A percentile compares a stretch with the other conserved stretches of the same genome.
Evolutionary conservation across 352 stramenopile species (phyloP).

Genomic region (Phytophthora citrophthora): DNA sequence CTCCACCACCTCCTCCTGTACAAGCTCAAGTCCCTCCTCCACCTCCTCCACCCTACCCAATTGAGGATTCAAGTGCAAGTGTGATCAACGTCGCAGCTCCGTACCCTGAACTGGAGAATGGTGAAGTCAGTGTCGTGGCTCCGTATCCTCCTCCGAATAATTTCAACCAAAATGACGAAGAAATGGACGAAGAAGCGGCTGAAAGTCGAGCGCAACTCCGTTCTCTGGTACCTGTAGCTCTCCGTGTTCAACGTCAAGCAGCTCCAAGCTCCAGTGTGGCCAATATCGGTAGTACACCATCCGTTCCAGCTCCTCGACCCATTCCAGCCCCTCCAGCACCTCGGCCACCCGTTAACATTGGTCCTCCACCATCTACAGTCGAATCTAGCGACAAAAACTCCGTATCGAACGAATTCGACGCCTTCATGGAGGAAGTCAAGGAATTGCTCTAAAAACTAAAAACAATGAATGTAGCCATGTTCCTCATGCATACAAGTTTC

Average conservation of each 20-base stretch:
- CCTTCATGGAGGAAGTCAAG: constrained; percentile 81
- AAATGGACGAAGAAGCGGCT: constrained; percentile 41
- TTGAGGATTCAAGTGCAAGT: background rate
- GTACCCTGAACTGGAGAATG: constrained; percentile 28
- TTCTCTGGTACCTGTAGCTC: constrained; percentile 62
- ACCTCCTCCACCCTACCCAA: constrained; percentile 17
- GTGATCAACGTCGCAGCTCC: constrained; percentile 32
- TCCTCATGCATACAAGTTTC: constrained; percentile 7
- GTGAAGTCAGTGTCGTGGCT: constrained; percentile 8
- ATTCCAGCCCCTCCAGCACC: constrained; percentile 23
- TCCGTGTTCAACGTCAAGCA: constrained; percentile 59
- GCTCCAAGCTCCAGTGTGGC: constrained; percentile 6
- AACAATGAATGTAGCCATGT: constrained; percentile 21
- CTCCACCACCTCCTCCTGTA: constrained; percentile 46
- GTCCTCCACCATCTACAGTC: constrained; percentile 3
- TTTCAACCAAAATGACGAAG: constrained; percentile 1
- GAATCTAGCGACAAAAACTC: constrained; percentile 21
- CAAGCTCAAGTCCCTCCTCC: constrained; percentile 15
- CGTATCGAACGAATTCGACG: constrained; percentile 64
- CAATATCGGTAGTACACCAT: constrained; percentile 2
- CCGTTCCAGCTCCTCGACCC: constrained; percentile 24
- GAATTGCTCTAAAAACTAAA: constrained; percentile 33
- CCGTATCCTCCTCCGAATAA: constrained; percentile 9
- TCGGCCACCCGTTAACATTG: constrained; percentile 8
- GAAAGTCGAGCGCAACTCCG: constrained; percentile 54